These are phyloP conservation scores for Phytophthora multivora DNA, from an alignment of 352 stramenopile species.

Conservation along the genomic window DNA sequence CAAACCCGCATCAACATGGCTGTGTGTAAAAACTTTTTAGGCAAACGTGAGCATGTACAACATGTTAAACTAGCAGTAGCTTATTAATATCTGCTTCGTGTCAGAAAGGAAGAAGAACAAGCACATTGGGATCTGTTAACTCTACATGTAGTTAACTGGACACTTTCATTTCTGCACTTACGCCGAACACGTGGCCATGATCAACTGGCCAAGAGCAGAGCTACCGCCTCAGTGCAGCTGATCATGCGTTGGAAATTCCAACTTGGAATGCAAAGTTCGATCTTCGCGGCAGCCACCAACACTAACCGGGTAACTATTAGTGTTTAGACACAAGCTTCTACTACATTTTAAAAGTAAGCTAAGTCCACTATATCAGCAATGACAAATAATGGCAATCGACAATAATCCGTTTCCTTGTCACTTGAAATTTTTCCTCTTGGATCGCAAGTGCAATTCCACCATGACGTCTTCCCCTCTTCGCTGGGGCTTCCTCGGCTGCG, in stretches of 20 bases:
- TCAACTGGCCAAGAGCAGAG: neutral
- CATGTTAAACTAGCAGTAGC: no score
- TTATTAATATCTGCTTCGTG: no score
- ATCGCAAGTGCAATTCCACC: neutral
- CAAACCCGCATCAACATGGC: neutral
- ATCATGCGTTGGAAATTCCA: neutral
- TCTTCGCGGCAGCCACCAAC: neutral
- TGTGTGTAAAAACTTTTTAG: neutral
- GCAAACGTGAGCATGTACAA: neutral
- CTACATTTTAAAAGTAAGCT: no score
- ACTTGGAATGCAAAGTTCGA: neutral
- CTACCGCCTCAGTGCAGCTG: neutral
- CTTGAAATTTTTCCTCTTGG: neutral
- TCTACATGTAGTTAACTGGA: no score
- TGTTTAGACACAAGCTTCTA: no score
- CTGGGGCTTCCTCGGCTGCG: slow-evolving; percentile 60
- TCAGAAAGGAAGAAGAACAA: no score
- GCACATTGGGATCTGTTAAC: no score
- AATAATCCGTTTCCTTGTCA: neutral
- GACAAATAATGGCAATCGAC: neutral
- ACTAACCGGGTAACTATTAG: neutral
- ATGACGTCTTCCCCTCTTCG: slow-evolving; percentile 25
- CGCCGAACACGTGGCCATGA: neutral
- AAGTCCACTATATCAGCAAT: neutral
- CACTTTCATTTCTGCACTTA: no score